phyloP scores from a whole-genome alignment of 257 asterid genomes.

The Lycium ferocissimum region DNA sequence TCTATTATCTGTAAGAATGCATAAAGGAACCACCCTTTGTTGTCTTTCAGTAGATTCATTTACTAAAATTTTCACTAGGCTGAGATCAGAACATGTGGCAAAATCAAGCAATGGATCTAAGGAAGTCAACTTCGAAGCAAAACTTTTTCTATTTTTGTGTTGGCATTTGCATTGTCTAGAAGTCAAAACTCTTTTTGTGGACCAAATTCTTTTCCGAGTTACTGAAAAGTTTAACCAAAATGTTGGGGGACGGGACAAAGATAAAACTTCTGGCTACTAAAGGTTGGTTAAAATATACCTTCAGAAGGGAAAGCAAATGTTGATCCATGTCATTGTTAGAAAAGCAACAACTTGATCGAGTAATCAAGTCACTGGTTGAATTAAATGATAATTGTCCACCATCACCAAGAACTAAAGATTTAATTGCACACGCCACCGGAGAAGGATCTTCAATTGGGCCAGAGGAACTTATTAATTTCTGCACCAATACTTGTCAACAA shows the following conservation, averaged over 20 bases:
- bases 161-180: not conserved
- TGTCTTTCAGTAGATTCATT: not conserved
- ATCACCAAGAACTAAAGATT: constrained; percentile 66
- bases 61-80: not conserved
- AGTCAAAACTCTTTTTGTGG: constrained; percentile 13
- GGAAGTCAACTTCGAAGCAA: constrained; percentile 19
- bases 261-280: not conserved
- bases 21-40: not conserved
- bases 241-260: not conserved
- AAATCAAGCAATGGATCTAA: constrained; percentile 21
- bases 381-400: constrained; percentile 68
- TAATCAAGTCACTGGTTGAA: constrained; percentile 74
- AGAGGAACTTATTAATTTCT: constrained; percentile 60
- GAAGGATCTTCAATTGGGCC: constrained; percentile 93
- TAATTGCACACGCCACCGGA: constrained; percentile 69
- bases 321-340: constrained; percentile 70
- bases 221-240: not conserved
- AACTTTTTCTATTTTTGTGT: constrained; percentile 7
- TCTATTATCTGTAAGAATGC: constrained; percentile 13
- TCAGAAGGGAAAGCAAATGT: constrained; percentile 77
- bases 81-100: not conserved
- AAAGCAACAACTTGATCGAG: constrained; percentile 70
- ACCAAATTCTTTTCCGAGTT: not conserved
- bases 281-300: constrained; percentile 56
- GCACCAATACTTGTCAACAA: constrained; percentile 52